phyloP scores from a whole-genome alignment of 2,329 filamentous ascomycete genomes.

The Stagonosporopsis rhizophila region DNA sequence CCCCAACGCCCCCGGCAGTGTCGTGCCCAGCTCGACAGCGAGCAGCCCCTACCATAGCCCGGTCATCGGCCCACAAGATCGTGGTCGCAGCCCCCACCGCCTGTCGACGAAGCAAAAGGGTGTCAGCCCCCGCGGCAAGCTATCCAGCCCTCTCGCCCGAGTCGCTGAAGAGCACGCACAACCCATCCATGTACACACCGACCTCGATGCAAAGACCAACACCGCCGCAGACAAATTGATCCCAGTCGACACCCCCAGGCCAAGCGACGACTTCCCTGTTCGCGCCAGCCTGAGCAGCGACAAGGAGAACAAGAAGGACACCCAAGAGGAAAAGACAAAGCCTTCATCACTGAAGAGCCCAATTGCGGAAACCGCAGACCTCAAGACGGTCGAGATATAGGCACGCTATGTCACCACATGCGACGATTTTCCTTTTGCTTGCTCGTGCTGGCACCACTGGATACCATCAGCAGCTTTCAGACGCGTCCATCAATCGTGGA shows the following conservation, averaged over 20 bases:
- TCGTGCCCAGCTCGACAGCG: constrained; percentile 58
- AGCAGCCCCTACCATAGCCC: constrained; percentile 70
- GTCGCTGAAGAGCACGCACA: constrained; percentile 71
- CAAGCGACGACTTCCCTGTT: constrained; percentile 46
- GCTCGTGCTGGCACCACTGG: constrained; percentile 13
- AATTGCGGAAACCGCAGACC: constrained; percentile 45
- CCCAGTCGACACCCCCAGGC: constrained; percentile 51
- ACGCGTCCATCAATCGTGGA: not conserved
- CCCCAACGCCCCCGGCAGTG: constrained; percentile 55
- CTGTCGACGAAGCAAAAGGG: constrained; percentile 65
- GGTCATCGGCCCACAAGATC: constrained; percentile 62
- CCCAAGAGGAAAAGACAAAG: constrained; percentile 31
- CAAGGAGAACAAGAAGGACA: constrained; percentile 46
- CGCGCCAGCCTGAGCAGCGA: constrained; percentile 48
- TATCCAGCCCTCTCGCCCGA: constrained; percentile 74
- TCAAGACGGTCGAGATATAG: constrained; percentile 60
- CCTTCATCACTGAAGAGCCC: constrained; percentile 40
- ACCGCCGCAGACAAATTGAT: constrained; percentile 51
- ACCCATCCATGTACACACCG: constrained; percentile 48
- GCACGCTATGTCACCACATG: constrained; percentile 3
- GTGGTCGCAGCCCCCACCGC: constrained; percentile 75
- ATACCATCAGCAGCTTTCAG: constrained; percentile 16
- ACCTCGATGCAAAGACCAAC: constrained; percentile 40
- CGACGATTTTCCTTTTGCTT: not conserved
- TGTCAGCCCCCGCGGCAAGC: constrained; percentile 70